Evolutionary conservation across 2,329 filamentous ascomycete species (phyloP).

Genomic region (Talaromyces islandicus): DNA sequence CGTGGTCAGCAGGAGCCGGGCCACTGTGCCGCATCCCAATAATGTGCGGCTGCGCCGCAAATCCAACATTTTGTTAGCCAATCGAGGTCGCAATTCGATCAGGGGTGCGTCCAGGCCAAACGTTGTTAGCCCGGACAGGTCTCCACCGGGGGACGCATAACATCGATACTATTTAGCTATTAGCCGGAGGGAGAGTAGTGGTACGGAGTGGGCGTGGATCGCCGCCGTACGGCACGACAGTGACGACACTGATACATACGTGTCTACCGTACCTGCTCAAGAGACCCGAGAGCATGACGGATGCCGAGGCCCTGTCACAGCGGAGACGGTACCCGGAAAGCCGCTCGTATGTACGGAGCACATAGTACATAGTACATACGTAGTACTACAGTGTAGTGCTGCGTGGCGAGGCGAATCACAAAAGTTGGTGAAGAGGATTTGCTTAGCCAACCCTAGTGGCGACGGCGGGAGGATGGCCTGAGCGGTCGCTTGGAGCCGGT

Average conservation of each 20-base stretch:
- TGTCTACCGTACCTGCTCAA: background rate
- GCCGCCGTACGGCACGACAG: background rate
- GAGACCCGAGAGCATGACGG: background rate
- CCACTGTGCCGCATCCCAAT: background rate
- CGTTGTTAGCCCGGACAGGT: background rate
- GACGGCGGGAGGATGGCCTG: background rate
- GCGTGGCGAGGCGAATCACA: background rate
- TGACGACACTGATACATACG: background rate
- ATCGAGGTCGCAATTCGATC: background rate
- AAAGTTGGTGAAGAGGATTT: background rate
- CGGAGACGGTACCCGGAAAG: background rate
- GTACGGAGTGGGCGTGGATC: constrained; percentile 7
- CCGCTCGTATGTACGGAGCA: background rate
- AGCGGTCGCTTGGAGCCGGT: background rate
- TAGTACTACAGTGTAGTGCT: background rate
- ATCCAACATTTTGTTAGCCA: background rate
- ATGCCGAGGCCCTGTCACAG: background rate
- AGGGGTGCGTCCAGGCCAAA: constrained; percentile 3
- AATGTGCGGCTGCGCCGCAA: background rate
- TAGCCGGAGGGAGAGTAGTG: background rate
- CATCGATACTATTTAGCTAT: background rate
- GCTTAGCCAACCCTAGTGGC: background rate
- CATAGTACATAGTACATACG: no score
- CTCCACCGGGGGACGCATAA: constrained; percentile 8
- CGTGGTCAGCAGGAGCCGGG: background rate